Percentiles rank a stretch among this genome's conserved stretches.
phyloP scores from a whole-genome alignment of 768 basidiomycete genomes.

The Chalciporus sphaerocephalus region DNA sequence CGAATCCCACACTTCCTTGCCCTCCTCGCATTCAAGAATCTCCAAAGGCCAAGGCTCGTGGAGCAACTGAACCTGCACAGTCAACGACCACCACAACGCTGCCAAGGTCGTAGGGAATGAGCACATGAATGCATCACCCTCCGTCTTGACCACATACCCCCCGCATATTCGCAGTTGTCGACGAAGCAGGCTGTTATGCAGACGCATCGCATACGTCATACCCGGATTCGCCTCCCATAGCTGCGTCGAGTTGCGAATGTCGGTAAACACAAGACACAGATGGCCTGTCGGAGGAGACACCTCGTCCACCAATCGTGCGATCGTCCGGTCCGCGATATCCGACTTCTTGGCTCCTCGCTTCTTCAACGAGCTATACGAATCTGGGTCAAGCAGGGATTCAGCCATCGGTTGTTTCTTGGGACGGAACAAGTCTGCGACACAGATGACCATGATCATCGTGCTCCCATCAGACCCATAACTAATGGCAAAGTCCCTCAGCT shows the following conservation, averaged over 20 bases:
- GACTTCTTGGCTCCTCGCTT: conserved; percentile 40
- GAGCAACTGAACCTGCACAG: conserved; percentile 79
- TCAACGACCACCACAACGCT: conserved; percentile 87
- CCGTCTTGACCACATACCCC: conserved; percentile 98
- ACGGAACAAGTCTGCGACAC: conserved; percentile 73
- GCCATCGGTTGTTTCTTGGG: conserved; percentile 39
- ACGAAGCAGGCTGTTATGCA: conserved; percentile 85
- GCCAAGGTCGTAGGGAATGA: conserved; percentile 87
- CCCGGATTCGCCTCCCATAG: conserved; percentile 95
- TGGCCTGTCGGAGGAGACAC: conserved; percentile 83
- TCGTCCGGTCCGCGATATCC: conserved; percentile 52
- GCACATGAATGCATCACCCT: conserved; percentile 99
- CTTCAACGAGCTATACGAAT: conserved; percentile 25
- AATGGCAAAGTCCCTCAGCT: conserved; percentile 93
- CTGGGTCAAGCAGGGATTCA: conserved; percentile 37
- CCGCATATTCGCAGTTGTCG: conserved; percentile 84
- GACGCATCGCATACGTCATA: conserved; percentile 88
- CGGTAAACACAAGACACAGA: conserved; percentile 93
- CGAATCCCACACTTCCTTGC: conserved; percentile 68
- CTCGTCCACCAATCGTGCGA: conserved; percentile 67
- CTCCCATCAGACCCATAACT: conserved; percentile 92
- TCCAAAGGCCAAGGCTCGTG: conserved; percentile 88
- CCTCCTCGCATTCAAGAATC: conserved; percentile 89
- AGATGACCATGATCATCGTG: conserved; percentile 98
- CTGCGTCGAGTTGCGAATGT: conserved; percentile 94